Base-by-base conservation (phyloP, 495 filamentous ascomycete species). In the Xylaria scruposa region DNA sequence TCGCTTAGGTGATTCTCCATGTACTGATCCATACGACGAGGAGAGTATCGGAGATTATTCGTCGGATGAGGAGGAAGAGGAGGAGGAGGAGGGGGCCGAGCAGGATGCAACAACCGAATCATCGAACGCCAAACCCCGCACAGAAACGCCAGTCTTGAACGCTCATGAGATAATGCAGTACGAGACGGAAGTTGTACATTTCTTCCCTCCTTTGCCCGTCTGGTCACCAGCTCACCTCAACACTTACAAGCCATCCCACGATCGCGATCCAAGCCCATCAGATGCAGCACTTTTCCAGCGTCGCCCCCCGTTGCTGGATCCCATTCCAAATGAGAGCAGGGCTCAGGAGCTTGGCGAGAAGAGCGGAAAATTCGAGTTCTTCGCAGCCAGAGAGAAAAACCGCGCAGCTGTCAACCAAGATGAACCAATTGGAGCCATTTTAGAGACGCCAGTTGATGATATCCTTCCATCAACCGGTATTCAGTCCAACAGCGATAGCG, bases 241-340 rank as follows among this genome's bases (percentile, higher is more conserved):
- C 10, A 12, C 12, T 26, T 17, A 29, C 21, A 59, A 29, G n/a
- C 36, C 70, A 62, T 33, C 44, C 12, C 15, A 62, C 42, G 38
- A 21, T 67, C 40, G 62, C 42, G 76, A 81, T 21, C 77, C 81
- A 36, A 83, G 83, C 69, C 83, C 82, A 24, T 83, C 83, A 15
- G 84, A 86, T 75, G 83, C 83, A 62, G 82, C 79, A 15, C 80
- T 85, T 78, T 77, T 81, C 21, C 82, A 83, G 75, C 75, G 72
- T 36, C 70, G 54, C 26, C 67, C 64, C 26, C 67, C 64, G n/a
- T n/a, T 70, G 8, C 59, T 70, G 46, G 67, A 60, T 44, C 46
- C 54, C 5, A 4, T 38, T 5, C 17, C 72, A 49, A 53, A 51
- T n/a, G 40, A 67, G 21, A 58, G 63, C 44, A 68, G 72, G 36